phyloP scores from a whole-genome alignment of 2,329 filamentous ascomycete genomes.

The Sphaerulina populicola region DNA sequence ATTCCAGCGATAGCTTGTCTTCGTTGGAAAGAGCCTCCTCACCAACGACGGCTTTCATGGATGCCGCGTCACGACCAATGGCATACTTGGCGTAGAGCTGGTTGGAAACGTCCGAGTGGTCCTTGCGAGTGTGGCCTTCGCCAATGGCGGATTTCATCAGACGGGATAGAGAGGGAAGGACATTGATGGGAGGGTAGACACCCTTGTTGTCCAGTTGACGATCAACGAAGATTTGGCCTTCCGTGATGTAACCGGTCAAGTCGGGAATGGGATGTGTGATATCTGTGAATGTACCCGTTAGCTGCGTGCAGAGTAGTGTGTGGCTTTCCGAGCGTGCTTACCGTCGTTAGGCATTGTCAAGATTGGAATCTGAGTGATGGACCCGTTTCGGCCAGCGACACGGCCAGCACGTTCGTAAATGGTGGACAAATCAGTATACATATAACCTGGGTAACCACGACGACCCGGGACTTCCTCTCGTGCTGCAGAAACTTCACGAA shows the following conservation, averaged over 20 bases:
- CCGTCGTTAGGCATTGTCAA: slow-evolving; percentile 99
- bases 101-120: slow-evolving; percentile 97
- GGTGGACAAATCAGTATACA: slow-evolving; percentile 99
- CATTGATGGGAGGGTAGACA: slow-evolving; percentile 98
- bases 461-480: slow-evolving; percentile 98
- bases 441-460: slow-evolving; percentile 99
- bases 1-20: slow-evolving; percentile 96
- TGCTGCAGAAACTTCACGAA: slow-evolving; percentile 95
- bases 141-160: slow-evolving; percentile 99
- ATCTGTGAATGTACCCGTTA: slow-evolving; percentile 43
- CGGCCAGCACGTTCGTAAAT: slow-evolving; percentile 98
- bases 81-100: slow-evolving; percentile 99
- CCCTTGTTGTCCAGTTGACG: slow-evolving; percentile 91
- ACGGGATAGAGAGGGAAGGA: slow-evolving; percentile 92
- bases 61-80: slow-evolving; percentile 93
- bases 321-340: slow-evolving; percentile 28
- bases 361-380: slow-evolving; percentile 98
- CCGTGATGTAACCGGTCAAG: slow-evolving; percentile 97
- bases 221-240: slow-evolving; percentile 97
- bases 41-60: slow-evolving; percentile 99
- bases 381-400: slow-evolving; percentile 93
- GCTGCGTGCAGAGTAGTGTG: background rate
- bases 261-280: slow-evolving; percentile 99
- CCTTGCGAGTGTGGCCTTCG: slow-evolving; percentile 90
- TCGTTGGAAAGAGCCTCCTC: slow-evolving; percentile 93